Evolutionary conservation across 352 stramenopile genomes (phyloP).

Genomic region (Plasmopara halstedii): DNA sequence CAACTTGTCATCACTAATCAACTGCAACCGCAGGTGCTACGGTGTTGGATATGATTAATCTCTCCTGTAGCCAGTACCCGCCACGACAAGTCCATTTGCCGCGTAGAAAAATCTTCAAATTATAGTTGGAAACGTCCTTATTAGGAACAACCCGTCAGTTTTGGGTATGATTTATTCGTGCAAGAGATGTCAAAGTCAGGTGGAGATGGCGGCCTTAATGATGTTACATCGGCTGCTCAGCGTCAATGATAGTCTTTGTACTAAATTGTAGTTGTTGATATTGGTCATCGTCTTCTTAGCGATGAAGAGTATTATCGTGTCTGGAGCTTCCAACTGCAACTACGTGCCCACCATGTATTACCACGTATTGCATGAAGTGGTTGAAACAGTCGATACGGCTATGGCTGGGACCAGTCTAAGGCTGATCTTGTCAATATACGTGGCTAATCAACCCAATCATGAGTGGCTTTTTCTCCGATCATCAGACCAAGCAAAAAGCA

Average conservation of each 20-base stretch:
- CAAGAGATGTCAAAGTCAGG: conserved; percentile 6
- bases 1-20: conserved; percentile 1
- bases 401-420: background rate
- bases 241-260: background rate
- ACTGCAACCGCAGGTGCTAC: conserved; percentile 1
- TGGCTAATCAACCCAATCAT: background rate
- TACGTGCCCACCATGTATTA: conserved; percentile 6
- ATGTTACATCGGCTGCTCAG: background rate
- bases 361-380: conserved; percentile 6
- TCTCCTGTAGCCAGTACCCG: conserved; percentile 8
- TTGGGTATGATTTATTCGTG: conserved; percentile 11
- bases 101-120: background rate
- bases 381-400: conserved; percentile 1
- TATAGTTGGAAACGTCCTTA: background rate
- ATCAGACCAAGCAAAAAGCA: background rate
- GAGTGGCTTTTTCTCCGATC: background rate
- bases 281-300: conserved; percentile 11
- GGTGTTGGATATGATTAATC: conserved; percentile 13
- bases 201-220: conserved; percentile 11
- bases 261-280: conserved; percentile 7
- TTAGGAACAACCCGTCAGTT: background rate
- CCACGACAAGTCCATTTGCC: conserved; percentile 9
- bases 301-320: conserved; percentile 5
- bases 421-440: background rate
- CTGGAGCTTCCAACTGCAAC: conserved; percentile 2